Conservation (phyloP, 164 flowering plant species). For the Berberis vulgaris region DNA sequence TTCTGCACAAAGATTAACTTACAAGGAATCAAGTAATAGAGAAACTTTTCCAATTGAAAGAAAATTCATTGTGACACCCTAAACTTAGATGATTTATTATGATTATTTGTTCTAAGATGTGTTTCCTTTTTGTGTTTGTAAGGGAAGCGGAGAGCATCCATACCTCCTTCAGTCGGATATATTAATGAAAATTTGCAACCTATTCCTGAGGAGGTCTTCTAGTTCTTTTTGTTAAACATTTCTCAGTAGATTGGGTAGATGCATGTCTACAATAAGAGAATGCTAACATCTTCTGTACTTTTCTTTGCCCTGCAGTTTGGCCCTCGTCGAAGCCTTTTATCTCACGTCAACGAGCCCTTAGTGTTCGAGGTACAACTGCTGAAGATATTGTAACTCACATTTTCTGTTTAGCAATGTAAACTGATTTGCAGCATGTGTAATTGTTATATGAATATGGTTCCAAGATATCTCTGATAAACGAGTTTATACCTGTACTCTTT, state of each 20-base stretch:
- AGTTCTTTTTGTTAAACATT: background rate
- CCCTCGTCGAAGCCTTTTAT: slow-evolving; percentile 1
- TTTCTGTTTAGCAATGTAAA: too few species aligned
- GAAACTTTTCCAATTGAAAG: background rate
- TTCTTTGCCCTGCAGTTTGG: slow-evolving; percentile 1
- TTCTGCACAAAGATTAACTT: too few species aligned
- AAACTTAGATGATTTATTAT: background rate
- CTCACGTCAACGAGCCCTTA: background rate
- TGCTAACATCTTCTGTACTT: background rate
- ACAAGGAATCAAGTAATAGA: too few species aligned
- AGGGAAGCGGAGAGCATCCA: slow-evolving; percentile 5
- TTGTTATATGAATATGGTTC: too few species aligned
- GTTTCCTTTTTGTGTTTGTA: background rate
- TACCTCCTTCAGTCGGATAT: slow-evolving; percentile 5
- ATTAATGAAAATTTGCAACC: slow-evolving; percentile 1
- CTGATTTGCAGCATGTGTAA: too few species aligned
- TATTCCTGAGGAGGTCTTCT: slow-evolving; percentile 1
- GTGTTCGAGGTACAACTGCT: background rate
- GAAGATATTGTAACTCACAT: background rate
- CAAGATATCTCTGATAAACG: too few species aligned
- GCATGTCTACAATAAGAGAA: background rate
- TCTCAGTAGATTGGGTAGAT: background rate
- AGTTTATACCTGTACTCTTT: too few species aligned
- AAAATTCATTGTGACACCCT: background rate
- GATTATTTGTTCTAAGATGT: background rate